Conservation (phyloP, 1,284 basidiomycete genomes). For the Ganoderma lucidum region DNA sequence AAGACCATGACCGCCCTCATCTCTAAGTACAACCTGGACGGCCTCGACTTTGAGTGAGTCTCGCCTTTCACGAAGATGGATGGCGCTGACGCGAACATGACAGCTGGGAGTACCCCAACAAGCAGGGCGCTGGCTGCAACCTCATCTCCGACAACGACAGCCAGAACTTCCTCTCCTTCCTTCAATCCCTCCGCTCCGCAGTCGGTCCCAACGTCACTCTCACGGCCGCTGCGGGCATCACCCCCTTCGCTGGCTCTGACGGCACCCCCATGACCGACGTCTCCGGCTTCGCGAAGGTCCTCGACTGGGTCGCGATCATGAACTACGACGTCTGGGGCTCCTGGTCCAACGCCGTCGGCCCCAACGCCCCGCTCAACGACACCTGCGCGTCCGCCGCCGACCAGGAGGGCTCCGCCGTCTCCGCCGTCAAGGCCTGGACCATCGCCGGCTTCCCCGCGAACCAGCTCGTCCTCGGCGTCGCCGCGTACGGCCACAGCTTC, state of each 20-base stretch:
- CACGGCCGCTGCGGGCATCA: constrained; percentile 63
- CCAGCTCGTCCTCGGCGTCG: constrained; percentile 73
- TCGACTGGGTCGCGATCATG: constrained; percentile 79
- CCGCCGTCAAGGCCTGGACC: constrained; percentile 69
- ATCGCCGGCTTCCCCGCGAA: constrained; percentile 66
- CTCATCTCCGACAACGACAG: constrained; percentile 66
- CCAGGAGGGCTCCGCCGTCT: constrained; percentile 68
- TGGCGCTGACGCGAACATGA: background rate
- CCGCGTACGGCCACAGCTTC: constrained; percentile 62
- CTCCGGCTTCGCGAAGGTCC: constrained; percentile 60
- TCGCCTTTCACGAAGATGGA: background rate
- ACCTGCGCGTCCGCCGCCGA: constrained; percentile 61
- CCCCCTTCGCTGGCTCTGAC: constrained; percentile 60
- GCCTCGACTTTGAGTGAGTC: constrained; percentile 86
- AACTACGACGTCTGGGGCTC: constrained; percentile 77
- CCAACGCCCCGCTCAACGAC: constrained; percentile 76
- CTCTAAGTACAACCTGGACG: constrained; percentile 74
- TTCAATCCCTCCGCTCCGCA: constrained; percentile 54
- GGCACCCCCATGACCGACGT: constrained; percentile 65
- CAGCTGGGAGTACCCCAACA: constrained; percentile 88
- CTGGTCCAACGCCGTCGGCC: constrained; percentile 56
- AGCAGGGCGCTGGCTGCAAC: constrained; percentile 75
- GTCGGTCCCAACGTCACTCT: constrained; percentile 51
- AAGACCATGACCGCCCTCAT: constrained; percentile 70
- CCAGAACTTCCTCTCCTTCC: constrained; percentile 63